These are phyloP conservation scores for Tulasnella sp. DNA, from an alignment of 768 basidiomycete species.

Conservation along the genomic window DNA sequence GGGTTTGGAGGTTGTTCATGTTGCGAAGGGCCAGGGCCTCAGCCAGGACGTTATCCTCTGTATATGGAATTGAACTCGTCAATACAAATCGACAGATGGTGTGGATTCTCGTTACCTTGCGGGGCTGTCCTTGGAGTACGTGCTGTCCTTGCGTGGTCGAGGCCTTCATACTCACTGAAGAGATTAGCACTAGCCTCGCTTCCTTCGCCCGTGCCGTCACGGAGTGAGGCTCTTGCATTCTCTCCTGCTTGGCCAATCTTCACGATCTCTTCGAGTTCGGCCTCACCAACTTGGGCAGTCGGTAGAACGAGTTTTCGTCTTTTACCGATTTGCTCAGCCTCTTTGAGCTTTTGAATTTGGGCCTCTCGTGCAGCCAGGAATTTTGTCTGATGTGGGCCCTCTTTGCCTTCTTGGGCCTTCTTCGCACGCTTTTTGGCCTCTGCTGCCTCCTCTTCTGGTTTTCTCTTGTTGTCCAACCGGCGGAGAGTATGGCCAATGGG, in stretches of 20 bases:
- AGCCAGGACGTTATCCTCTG: slow-evolving; percentile 90
- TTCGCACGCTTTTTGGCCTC: slow-evolving; percentile 87
- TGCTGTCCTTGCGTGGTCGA: slow-evolving; percentile 85
- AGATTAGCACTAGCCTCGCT: slow-evolving; percentile 76
- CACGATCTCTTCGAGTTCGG: slow-evolving; percentile 94
- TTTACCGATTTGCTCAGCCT: slow-evolving; percentile 91
- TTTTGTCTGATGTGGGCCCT: slow-evolving; percentile 62
- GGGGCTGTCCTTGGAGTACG: slow-evolving; percentile 92
- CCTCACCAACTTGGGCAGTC: slow-evolving; percentile 86
- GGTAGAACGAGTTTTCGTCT: slow-evolving; percentile 81
- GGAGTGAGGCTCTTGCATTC: slow-evolving; percentile 71
- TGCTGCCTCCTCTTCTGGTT: slow-evolving; percentile 88
- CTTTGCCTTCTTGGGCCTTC: slow-evolving; percentile 64
- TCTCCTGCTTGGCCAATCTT: slow-evolving; percentile 95
- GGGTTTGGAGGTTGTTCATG: slow-evolving; percentile 89
- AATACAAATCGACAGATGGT: slow-evolving; percentile 17
- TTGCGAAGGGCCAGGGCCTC: slow-evolving; percentile 95
- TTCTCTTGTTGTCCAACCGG: slow-evolving; percentile 93
- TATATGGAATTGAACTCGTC: slow-evolving; percentile 19
- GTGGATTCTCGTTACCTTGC: slow-evolving; percentile 62
- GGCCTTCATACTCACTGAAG: slow-evolving; percentile 85
- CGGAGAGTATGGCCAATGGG: slow-evolving; percentile 88
- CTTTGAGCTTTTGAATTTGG: slow-evolving; percentile 95
- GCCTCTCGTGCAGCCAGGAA: slow-evolving; percentile 96
- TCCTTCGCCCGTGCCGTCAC: slow-evolving; percentile 65